These are phyloP conservation scores for Butyriboletus loyo DNA, from an alignment of 768 basidiomycete species.

Conservation along the genomic window DNA sequence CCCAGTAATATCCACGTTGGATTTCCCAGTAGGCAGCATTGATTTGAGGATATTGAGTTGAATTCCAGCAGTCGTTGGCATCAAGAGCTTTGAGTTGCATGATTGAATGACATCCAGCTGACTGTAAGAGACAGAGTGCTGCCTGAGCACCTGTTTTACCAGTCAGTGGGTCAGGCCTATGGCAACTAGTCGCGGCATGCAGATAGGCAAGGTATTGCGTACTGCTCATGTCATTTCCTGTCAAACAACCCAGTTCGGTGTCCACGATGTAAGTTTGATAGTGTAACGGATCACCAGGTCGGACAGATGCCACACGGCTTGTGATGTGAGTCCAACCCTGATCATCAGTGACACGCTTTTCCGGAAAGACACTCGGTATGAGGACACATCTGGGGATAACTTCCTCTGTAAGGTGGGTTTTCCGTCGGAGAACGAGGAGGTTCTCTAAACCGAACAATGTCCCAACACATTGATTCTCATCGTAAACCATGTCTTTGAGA, in stretches of 20 bases:
- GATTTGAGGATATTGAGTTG: background rate
- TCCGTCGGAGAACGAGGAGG: slow-evolving; percentile 27
- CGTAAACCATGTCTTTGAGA: slow-evolving; percentile 37
- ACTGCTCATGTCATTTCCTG: slow-evolving; percentile 19
- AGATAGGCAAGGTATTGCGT: slow-evolving; percentile 37
- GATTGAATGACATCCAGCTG: slow-evolving; percentile 33
- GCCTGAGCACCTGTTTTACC: slow-evolving; percentile 40
- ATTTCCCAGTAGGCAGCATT: background rate
- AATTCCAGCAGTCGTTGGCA: background rate
- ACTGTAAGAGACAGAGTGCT: slow-evolving; percentile 32
- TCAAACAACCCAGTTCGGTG: slow-evolving; percentile 12
- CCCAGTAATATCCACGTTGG: background rate
- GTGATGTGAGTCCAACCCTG: background rate
- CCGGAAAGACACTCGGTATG: background rate
- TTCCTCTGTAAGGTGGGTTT: background rate
- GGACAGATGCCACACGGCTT: too few species aligned
- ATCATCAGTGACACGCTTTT: background rate
- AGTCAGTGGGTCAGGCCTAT: slow-evolving; percentile 41
- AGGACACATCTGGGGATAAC: background rate
- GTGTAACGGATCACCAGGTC: too few species aligned
- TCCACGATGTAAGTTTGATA: background rate
- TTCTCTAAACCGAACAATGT: slow-evolving; percentile 40
- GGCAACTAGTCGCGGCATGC: slow-evolving; percentile 40
- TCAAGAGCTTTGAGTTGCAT: slow-evolving; percentile 23
- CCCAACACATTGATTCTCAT: slow-evolving; percentile 35